These are phyloP conservation scores for Endocarpon pusillum DNA, from an alignment of 495 filamentous ascomycete genomes.

Conservation along the genomic window DNA sequence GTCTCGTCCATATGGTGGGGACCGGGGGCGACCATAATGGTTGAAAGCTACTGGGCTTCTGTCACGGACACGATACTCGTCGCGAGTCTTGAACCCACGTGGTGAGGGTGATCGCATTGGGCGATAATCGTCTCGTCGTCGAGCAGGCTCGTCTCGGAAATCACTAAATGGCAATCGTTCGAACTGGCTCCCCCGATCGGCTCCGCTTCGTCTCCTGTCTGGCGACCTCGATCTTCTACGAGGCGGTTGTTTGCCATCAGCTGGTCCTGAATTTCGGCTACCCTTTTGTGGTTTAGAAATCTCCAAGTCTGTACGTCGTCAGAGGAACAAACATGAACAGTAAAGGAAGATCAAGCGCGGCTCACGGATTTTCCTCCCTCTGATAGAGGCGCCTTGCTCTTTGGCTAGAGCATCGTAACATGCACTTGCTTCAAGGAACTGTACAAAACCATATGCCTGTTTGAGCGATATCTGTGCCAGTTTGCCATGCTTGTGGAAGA, in stretches of 20 bases:
- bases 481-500: constrained; percentile 72
- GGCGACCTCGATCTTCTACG: constrained; percentile 51
- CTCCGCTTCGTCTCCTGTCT: constrained; percentile 37
- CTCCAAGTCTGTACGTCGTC: constrained; percentile 55
- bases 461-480: constrained; percentile 94
- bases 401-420: constrained; percentile 54
- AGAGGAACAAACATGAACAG: too few species aligned
- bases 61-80: constrained; percentile 51
- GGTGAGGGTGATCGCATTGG: constrained; percentile 46
- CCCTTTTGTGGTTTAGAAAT: constrained; percentile 80
- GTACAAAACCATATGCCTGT: constrained; percentile 91
- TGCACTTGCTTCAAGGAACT: constrained; percentile 63
- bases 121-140: constrained; percentile 46
- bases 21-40: constrained; percentile 43
- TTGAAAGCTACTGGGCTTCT: constrained; percentile 40
- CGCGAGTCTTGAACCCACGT: constrained; percentile 38
- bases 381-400: constrained; percentile 61
- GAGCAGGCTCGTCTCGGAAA: constrained; percentile 32
- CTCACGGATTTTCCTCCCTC: constrained; percentile 86
- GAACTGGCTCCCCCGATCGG: constrained; percentile 25
- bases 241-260: constrained; percentile 23
- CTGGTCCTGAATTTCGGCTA: constrained; percentile 35
- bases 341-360: constrained; percentile 12
- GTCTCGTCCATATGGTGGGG: constrained; percentile 38
- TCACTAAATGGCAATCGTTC: constrained; percentile 25